Evolutionary conservation across 2,329 filamentous ascomycete species (phyloP).

Genomic region (Paecilomyces fulvus): DNA sequence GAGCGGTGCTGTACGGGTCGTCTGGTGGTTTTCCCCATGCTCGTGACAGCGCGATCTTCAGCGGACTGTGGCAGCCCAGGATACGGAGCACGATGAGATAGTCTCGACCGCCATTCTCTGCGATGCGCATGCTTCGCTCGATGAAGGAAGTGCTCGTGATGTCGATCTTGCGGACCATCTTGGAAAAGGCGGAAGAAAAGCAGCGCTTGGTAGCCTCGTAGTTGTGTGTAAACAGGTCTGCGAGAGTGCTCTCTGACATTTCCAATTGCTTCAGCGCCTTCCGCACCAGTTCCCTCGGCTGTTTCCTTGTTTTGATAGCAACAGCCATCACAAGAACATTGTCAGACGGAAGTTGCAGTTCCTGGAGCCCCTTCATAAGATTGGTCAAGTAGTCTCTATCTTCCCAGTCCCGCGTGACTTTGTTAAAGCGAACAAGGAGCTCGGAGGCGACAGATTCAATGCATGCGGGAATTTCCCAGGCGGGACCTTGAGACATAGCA

Average conservation of each 20-base stretch:
- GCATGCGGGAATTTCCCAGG: slow-evolving; percentile 9
- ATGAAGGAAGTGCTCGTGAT: slow-evolving; percentile 25
- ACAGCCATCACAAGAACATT: slow-evolving; percentile 19
- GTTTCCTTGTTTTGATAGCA: slow-evolving; percentile 16
- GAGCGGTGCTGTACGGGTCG: slow-evolving; percentile 16
- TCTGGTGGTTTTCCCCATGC: slow-evolving; percentile 15
- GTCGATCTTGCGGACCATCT: slow-evolving; percentile 23
- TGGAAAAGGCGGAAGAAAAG: slow-evolving; percentile 21
- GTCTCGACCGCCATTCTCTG: slow-evolving; percentile 18
- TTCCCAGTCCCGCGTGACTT: slow-evolving; percentile 5
- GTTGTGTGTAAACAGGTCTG: slow-evolving; percentile 19
- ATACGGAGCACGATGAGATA: slow-evolving; percentile 25
- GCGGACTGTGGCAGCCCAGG: slow-evolving; percentile 26
- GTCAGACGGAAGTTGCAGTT: slow-evolving; percentile 22
- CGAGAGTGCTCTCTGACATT: slow-evolving; percentile 15
- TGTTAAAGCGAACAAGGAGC: slow-evolving; percentile 22
- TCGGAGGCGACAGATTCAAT: slow-evolving; percentile 14
- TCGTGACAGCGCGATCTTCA: slow-evolving; percentile 29
- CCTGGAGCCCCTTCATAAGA: slow-evolving; percentile 20
- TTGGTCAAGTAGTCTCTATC: slow-evolving; percentile 17
- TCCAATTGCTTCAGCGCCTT: slow-evolving; percentile 19
- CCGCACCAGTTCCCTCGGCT: slow-evolving; percentile 15
- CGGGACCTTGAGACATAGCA: slow-evolving; percentile 11
- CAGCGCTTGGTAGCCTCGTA: slow-evolving; percentile 18
- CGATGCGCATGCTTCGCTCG: slow-evolving; percentile 20